These are phyloP conservation scores for Mycena chlorophos DNA, from an alignment of 768 basidiomycete genomes.

Conservation along the genomic window DNA sequence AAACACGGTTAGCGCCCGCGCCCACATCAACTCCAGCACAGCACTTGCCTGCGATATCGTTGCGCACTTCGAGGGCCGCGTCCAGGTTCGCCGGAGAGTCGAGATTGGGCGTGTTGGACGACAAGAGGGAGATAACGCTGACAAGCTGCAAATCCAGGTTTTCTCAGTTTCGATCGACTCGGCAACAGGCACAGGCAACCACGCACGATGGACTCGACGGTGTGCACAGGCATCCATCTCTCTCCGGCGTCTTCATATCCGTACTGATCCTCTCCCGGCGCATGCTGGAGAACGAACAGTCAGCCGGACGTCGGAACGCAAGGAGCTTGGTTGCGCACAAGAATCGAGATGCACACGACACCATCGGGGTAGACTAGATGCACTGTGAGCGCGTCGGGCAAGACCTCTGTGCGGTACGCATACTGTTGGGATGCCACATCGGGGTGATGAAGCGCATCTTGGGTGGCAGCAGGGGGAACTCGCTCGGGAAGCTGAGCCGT, in stretches of 20 bases:
- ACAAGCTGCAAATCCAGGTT: slow-evolving; percentile 83
- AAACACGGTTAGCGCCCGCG: slow-evolving; percentile 5
- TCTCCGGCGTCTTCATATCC: slow-evolving; percentile 97
- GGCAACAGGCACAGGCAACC: background rate
- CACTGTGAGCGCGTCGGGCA: slow-evolving; percentile 9
- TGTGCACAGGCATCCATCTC: slow-evolving; percentile 97
- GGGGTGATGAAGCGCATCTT: slow-evolving; percentile 95
- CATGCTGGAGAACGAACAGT: slow-evolving; percentile 56
- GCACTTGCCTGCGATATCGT: slow-evolving; percentile 55
- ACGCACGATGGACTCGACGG: slow-evolving; percentile 91
- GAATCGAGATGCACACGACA: slow-evolving; percentile 92
- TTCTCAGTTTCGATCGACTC: slow-evolving; percentile 10
- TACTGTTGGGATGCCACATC: slow-evolving; percentile 98
- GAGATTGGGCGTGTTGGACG: slow-evolving; percentile 85
- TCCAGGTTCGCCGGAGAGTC: slow-evolving; percentile 97
- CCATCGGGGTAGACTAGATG: slow-evolving; percentile 86
- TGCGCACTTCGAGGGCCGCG: slow-evolving; percentile 86
- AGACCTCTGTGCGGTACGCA: slow-evolving; percentile 28
- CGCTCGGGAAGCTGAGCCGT: slow-evolving; percentile 81
- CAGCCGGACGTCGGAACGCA: slow-evolving; percentile 10
- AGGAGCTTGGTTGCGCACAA: slow-evolving; percentile 67
- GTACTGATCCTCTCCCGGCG: slow-evolving; percentile 94
- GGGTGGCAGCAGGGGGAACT: slow-evolving; percentile 89
- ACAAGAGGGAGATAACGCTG: slow-evolving; percentile 94
- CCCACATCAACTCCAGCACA: background rate